Percentiles rank a stretch among this genome's conserved stretches.
Evolutionary conservation across 2,329 filamentous ascomycete genomes (phyloP).

Genomic region (Beauveria rudraprayagi): DNA sequence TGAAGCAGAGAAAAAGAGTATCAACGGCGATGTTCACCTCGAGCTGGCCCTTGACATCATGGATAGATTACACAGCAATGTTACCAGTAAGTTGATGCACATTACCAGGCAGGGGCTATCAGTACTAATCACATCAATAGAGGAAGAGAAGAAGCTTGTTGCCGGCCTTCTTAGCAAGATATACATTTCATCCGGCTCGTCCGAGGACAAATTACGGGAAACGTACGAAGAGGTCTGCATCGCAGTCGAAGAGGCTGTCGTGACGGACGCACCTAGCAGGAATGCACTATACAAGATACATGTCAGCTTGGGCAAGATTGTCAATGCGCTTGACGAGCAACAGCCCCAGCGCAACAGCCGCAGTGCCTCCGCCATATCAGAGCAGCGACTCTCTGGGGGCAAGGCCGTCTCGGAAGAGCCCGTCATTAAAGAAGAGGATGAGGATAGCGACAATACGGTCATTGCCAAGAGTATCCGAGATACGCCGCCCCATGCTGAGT

Average conservation of each 20-base stretch:
- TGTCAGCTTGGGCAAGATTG: conserved; percentile 58
- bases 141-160: conserved; percentile 80
- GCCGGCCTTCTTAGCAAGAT: conserved; percentile 75
- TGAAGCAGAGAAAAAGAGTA: conserved; percentile 53
- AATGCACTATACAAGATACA: conserved; percentile 64
- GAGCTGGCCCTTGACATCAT: conserved; percentile 70
- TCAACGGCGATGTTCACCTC: conserved; percentile 73
- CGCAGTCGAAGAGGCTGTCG: conserved; percentile 54
- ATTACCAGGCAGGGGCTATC: background rate
- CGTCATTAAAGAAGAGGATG: conserved; percentile 42
- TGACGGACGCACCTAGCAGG: conserved; percentile 51
- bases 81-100: conserved; percentile 50
- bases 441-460: conserved; percentile 28
- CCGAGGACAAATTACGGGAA: conserved; percentile 48
- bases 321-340: conserved; percentile 48
- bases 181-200: conserved; percentile 62
- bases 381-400: conserved; percentile 27
- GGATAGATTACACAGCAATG: conserved; percentile 59
- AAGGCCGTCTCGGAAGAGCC: conserved; percentile 33
- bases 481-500: background rate
- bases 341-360: conserved; percentile 34
- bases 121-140: conserved; percentile 34
- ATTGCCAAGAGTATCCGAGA: conserved; percentile 24
- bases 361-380: conserved; percentile 31
- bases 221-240: conserved; percentile 50